Base-by-base conservation (phyloP, 225 moss, liverwort and hornwort genomes). In the Anthoceros angustus region DNA sequence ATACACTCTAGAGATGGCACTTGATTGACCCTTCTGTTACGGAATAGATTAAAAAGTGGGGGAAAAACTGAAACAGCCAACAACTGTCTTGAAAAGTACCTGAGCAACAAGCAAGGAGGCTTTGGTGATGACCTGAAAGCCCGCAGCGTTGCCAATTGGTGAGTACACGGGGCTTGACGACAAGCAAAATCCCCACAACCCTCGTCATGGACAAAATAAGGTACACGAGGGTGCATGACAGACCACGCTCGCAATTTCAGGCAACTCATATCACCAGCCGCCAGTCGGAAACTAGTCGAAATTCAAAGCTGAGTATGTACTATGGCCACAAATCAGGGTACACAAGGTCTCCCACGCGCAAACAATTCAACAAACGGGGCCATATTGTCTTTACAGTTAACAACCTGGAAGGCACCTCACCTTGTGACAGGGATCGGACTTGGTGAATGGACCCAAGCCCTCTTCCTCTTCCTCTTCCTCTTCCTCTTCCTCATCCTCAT, bases 41-140 rank as follows among this genome's bases (percentile, higher is more conserved):
- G 46, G 39, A 49, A 16, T 63, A 4, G 40, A 62, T 14, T 12
- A 24, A 63, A 42, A 11, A 42, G 6, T 18, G 6, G 2, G 41
- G 15, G 39, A 23, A 49, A 23, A 7, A 74, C 76, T 32, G 32
- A 1, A 32, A 32, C 4, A 32, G 32, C 32, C 32, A 32, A 32
- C 32, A 32, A 32, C 32, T 32, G 32, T 32, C 32, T 32, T 32
- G 32, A 32, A 4, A 32, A 32, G 16, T 74, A 90, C 93, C 93
- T 93, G 93, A 46, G 93, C 90, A 62, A 78, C 79, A 21, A 90
- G 32, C n/a, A n/a, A n/a, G n/a, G n/a, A n/a, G n/a, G n/a, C n/a
- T n/a, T n/a, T n/a, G 63, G 90, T 93, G 42, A 93, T 93, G 42
- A 90, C 90, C 90, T 93, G 87, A 41, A 62, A 74, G 61, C 11